phyloP scores from a whole-genome alignment of 352 stramenopile genomes.

The Globisporangium parvum region DNA sequence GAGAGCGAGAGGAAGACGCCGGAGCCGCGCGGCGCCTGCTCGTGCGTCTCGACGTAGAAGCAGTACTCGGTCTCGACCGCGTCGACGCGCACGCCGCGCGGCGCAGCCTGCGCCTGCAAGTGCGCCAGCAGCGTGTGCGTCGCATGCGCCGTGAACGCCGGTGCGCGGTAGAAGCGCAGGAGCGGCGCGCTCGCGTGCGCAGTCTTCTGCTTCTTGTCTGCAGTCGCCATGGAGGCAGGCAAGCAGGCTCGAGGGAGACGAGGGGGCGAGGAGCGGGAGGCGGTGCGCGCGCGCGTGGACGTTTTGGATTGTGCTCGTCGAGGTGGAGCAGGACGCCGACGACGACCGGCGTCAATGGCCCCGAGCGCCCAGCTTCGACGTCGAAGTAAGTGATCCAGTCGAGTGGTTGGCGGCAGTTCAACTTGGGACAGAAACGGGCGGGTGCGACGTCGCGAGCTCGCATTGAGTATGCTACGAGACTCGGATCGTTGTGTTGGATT shows the following conservation, averaged over 20 bases:
- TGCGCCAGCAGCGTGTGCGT: constrained; percentile 42
- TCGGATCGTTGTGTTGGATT: too few species aligned
- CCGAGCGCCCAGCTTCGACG: neutral
- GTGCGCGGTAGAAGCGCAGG: constrained; percentile 72
- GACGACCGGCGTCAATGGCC: too few species aligned
- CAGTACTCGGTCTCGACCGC: constrained; percentile 92
- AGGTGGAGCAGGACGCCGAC: too few species aligned
- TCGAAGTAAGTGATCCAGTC: neutral
- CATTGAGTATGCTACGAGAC: too few species aligned
- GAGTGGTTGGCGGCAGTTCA: too few species aligned
- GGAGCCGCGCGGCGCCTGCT: constrained; percentile 13
- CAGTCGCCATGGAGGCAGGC: constrained; percentile 4
- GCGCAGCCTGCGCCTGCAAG: constrained; percentile 26
- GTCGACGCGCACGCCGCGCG: constrained; percentile 24
- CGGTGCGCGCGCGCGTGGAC: constrained; percentile 4
- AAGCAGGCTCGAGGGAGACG: neutral
- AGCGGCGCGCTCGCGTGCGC: constrained; percentile 30
- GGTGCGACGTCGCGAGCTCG: too few species aligned
- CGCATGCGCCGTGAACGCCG: constrained; percentile 63
- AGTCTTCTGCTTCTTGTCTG: constrained; percentile 75
- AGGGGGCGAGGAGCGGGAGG: constrained; percentile 1
- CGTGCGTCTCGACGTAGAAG: constrained; percentile 93
- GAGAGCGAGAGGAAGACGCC: constrained; percentile 27
- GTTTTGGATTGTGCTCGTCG: constrained; percentile 12
- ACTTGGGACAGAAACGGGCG: too few species aligned